Evolutionary conservation across 2,329 filamentous ascomycete genomes (phyloP).

Genomic region (Alternaria tenuissima): DNA sequence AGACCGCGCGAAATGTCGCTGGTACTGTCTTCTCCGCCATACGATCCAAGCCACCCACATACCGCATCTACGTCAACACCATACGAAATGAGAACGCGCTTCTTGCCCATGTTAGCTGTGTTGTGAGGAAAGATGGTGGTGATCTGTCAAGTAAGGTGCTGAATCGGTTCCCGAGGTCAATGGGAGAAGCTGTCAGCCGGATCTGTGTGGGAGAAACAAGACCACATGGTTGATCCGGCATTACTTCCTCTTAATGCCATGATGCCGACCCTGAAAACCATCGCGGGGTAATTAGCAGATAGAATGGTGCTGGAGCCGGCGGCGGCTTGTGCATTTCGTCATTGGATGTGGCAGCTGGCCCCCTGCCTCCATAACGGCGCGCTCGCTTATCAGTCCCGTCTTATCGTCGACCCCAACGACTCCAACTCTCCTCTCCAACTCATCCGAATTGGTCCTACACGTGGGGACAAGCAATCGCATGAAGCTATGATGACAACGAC

Average conservation of each 20-base stretch:
- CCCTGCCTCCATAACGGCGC: neutral
- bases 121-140: neutral
- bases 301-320: constrained; percentile 12
- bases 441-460: neutral
- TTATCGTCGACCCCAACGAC: constrained; percentile 7
- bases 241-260: constrained; percentile 11
- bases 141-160: neutral
- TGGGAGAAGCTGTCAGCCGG: neutral
- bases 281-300: constrained; percentile 23
- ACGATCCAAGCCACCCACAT: constrained; percentile 77
- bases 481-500: neutral
- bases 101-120: constrained; percentile 53
- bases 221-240: neutral
- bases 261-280: constrained; percentile 4
- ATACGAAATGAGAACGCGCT: constrained; percentile 66
- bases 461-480: neutral
- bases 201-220: neutral
- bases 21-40: constrained; percentile 74
- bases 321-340: constrained; percentile 8
- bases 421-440: constrained; percentile 10
- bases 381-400: constrained; percentile 1
- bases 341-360: neutral
- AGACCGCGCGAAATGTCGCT: constrained; percentile 75
- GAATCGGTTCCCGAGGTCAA: neutral
- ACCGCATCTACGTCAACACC: constrained; percentile 75